These are phyloP conservation scores for Beauveria varroae DNA, from an alignment of 2,329 filamentous ascomycete species.

Conservation along the genomic window DNA sequence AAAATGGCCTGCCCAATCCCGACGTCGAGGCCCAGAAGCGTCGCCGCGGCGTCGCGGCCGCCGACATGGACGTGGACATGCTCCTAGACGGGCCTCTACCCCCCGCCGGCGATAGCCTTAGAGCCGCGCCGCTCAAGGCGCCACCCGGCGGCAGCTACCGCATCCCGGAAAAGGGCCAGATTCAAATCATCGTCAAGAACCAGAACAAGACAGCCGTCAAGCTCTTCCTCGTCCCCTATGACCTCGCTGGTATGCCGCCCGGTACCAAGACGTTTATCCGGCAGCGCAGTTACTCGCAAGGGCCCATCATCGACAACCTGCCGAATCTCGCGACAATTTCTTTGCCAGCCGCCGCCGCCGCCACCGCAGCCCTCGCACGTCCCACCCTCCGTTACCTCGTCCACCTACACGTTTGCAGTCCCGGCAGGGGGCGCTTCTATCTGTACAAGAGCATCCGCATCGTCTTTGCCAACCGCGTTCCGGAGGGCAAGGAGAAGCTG, in stretches of 20 bases:
- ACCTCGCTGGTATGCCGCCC: conserved; percentile 83
- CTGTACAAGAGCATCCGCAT: conserved; percentile 88
- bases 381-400: conserved; percentile 83
- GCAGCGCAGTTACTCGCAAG: conserved; percentile 86
- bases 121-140: conserved; percentile 38
- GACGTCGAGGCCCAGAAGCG: conserved; percentile 35
- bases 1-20: conserved; percentile 60
- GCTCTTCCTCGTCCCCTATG: conserved; percentile 88
- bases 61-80: conserved; percentile 22
- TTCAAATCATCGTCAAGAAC: conserved; percentile 97
- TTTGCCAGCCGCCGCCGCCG: conserved; percentile 14
- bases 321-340: conserved; percentile 22
- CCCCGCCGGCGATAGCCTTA: conserved; percentile 7
- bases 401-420: conserved; percentile 88
- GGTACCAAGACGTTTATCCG: conserved; percentile 94
- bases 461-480: conserved; percentile 93
- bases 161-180: conserved; percentile 85
- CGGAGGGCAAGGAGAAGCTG: conserved; percentile 88
- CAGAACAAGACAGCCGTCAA: conserved; percentile 98
- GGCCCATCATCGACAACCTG: conserved; percentile 68
- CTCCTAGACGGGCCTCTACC: conserved; percentile 15
- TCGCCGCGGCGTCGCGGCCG: conserved; percentile 40
- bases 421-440: conserved; percentile 74
- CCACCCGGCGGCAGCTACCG: conserved; percentile 86
- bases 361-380: conserved; percentile 34